A percentile compares a stretch with the other conserved stretches of the same genome.
Conservation (phyloP, 2,329 filamentous ascomycete species). For the Aspergillus ochraceoroseus region DNA sequence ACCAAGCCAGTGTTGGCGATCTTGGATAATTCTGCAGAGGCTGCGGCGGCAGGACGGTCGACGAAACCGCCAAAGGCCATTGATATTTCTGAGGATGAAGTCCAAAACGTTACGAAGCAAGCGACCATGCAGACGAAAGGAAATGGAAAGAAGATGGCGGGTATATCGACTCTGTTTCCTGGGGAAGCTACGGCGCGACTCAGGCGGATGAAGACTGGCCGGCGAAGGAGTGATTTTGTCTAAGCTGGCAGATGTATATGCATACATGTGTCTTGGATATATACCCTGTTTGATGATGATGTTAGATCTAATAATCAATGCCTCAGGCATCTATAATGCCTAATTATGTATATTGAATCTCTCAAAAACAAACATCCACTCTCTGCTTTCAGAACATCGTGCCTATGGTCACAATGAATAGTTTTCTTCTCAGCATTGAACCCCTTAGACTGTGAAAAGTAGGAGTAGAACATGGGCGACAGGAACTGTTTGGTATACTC, state of each 20-base stretch:
- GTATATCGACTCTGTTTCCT: slow-evolving; percentile 1
- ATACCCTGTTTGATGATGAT: too few species aligned
- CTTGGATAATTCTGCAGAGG: neutral
- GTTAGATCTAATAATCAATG: too few species aligned
- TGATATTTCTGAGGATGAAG: slow-evolving; percentile 8
- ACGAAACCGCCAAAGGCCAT: slow-evolving; percentile 5
- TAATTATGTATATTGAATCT: too few species aligned
- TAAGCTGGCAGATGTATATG: neutral
- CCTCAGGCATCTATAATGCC: too few species aligned
- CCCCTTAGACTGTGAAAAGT: too few species aligned
- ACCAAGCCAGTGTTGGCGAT: slow-evolving; percentile 3
- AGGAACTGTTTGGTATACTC: slow-evolving; percentile 21
- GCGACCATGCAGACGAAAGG: neutral
- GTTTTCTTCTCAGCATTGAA: too few species aligned
- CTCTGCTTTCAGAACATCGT: too few species aligned
- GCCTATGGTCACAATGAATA: too few species aligned
- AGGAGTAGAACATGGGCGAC: slow-evolving; percentile 23
- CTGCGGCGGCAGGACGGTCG: neutral
- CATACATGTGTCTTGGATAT: too few species aligned
- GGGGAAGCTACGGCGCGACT: slow-evolving; percentile 4
- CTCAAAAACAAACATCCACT: too few species aligned
- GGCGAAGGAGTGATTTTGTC: slow-evolving; percentile 10
- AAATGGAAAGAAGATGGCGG: slow-evolving; percentile 1
- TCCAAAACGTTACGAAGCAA: neutral
- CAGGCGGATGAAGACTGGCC: slow-evolving; percentile 7